Percentiles rank a stretch among this genome's conserved stretches.
Evolutionary conservation across 2,329 filamentous ascomycete genomes (phyloP).

Genomic region (Cadophora sp.): DNA sequence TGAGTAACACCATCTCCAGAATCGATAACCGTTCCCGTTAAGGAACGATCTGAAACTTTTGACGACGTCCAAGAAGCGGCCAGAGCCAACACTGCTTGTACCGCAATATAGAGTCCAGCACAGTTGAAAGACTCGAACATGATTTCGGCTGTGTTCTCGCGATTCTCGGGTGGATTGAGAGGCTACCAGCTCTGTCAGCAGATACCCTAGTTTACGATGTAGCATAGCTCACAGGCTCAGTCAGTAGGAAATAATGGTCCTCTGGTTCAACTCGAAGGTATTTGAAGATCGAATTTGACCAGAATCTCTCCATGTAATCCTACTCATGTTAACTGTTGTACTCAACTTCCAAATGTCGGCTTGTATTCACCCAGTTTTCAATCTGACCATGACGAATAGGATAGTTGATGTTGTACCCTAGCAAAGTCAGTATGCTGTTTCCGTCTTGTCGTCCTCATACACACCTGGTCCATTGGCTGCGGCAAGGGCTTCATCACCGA

Average conservation of each 20-base stretch:
- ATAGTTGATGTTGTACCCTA: constrained; percentile 95
- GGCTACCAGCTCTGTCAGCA: constrained; percentile 61
- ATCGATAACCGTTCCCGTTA: constrained; percentile 98
- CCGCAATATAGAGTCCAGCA: constrained; percentile 97
- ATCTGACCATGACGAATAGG: constrained; percentile 98
- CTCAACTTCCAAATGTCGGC: neutral
- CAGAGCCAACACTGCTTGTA: constrained; percentile 94
- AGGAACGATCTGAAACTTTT: constrained; percentile 93
- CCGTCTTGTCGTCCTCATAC: constrained; percentile 4
- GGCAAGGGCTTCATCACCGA: constrained; percentile 92
- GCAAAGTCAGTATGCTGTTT: constrained; percentile 33
- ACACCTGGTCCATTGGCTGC: constrained; percentile 83
- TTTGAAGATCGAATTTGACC: constrained; percentile 99
- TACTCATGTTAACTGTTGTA: constrained; percentile 47
- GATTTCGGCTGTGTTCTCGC: constrained; percentile 98
- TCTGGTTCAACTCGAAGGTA: constrained; percentile 97
- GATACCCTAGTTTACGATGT: neutral
- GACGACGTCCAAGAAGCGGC: constrained; percentile 98
- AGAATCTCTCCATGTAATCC: constrained; percentile 99
- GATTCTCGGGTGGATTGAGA: constrained; percentile 97
- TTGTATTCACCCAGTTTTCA: constrained; percentile 84
- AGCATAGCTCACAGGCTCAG: constrained; percentile 77
- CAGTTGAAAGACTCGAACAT: constrained; percentile 99
- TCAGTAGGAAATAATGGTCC: constrained; percentile 98
- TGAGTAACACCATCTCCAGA: constrained; percentile 99